phyloP scores from a whole-genome alignment of 2,329 filamentous ascomycete species.

The Biscogniauxia sp. region DNA sequence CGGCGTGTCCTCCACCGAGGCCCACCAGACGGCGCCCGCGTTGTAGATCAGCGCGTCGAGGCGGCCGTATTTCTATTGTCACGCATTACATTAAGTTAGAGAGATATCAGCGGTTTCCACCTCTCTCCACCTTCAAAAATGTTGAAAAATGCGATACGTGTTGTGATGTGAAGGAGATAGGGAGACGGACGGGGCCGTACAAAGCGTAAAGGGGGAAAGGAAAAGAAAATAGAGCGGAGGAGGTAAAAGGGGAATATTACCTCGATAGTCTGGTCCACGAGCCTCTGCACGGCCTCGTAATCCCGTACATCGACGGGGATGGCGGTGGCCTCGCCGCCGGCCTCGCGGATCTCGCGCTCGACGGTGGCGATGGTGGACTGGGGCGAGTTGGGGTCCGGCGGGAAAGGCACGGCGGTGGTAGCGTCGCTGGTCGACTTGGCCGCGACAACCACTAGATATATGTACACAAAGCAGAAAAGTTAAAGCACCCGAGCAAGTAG shows the following conservation, averaged over 20 bases:
- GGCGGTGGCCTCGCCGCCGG: slow-evolving; percentile 63
- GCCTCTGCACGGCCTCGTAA: slow-evolving; percentile 55
- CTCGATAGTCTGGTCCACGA: slow-evolving; percentile 58
- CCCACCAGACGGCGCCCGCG: slow-evolving; percentile 83
- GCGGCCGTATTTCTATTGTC: slow-evolving; percentile 56
- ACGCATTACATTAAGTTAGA: neutral
- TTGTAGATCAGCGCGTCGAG: slow-evolving; percentile 81
- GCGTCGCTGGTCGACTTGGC: slow-evolving; percentile 73
- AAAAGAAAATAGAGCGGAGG: neutral
- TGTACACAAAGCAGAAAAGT: neutral
- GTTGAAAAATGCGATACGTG: neutral
- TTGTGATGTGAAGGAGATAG: too few relatives aligned
- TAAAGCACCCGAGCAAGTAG: neutral
- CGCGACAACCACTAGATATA: slow-evolving; percentile 70
- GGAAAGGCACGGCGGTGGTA: slow-evolving; percentile 55
- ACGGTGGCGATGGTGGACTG: slow-evolving; percentile 80
- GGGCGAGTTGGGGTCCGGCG: slow-evolving; percentile 72
- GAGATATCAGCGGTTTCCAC: too few relatives aligned
- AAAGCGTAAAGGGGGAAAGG: too few relatives aligned
- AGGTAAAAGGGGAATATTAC: slow-evolving; percentile 21
- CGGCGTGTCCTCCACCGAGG: slow-evolving; percentile 68
- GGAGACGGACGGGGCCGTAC: too few relatives aligned
- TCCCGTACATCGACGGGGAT: slow-evolving; percentile 69
- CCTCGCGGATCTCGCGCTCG: slow-evolving; percentile 65
- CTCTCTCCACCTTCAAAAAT: too few relatives aligned